A percentile compares a stretch with the other conserved stretches of the same genome.
phyloP scores from a whole-genome alignment of 805 yeast genomes.

The Sugiyamaella marilandica region DNA sequence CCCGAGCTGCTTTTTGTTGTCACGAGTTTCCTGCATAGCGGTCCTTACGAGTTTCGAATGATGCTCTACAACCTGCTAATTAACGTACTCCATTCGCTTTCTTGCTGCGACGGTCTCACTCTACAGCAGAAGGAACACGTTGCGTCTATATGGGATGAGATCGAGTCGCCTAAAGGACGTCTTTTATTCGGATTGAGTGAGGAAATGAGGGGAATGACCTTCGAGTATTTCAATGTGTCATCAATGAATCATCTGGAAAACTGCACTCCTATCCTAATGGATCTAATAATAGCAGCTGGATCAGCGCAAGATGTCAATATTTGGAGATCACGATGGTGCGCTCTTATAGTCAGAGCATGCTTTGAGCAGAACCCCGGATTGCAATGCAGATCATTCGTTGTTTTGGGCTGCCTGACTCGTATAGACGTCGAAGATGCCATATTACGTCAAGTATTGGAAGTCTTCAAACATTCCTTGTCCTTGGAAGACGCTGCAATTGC shows the following conservation, averaged over 20 bases:
- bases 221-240: conserved; percentile 18
- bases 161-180: conserved; percentile 22
- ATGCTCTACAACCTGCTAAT: conserved; percentile 57
- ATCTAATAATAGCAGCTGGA: conserved; percentile 21
- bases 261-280: conserved; percentile 20
- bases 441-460: conserved; percentile 35
- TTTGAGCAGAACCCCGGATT: conserved; percentile 47
- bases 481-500: conserved; percentile 25
- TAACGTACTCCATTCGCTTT: conserved; percentile 65
- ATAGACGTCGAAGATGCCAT: conserved; percentile 57
- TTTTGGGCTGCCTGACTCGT: conserved; percentile 64
- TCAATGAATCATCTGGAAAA: conserved; percentile 23
- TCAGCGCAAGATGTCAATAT: conserved; percentile 21
- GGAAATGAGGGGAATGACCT: conserved; percentile 17
- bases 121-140: conserved; percentile 39
- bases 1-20: conserved; percentile 69
- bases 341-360: conserved; percentile 20
- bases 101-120: conserved; percentile 51
- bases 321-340: conserved; percentile 26
- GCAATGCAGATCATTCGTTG: conserved; percentile 43
- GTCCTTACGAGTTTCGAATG: conserved; percentile 51
- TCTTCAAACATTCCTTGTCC: conserved; percentile 16
- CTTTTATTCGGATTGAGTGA: conserved; percentile 25
- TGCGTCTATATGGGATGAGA: conserved; percentile 36
- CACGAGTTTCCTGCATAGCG: conserved; percentile 51